Percentiles rank a stretch among this genome's conserved stretches.
phyloP scores from a whole-genome alignment of 2,329 filamentous ascomycete species.

The Endothia cerciana region DNA sequence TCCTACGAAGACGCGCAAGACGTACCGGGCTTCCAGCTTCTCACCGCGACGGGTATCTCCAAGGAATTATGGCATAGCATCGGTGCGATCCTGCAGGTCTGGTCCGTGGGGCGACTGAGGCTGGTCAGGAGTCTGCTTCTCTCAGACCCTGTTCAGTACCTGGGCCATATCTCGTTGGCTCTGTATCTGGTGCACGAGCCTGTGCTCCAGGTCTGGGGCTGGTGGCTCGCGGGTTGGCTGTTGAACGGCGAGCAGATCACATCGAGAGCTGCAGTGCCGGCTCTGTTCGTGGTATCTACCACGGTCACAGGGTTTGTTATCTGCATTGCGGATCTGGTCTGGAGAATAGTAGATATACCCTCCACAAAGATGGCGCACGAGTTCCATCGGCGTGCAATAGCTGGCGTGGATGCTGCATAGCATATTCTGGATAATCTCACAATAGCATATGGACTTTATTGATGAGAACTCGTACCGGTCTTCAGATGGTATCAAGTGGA shows the following conservation, averaged over 20 bases:
- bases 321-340: constrained; percentile 4
- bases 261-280: background rate
- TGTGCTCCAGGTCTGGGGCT: constrained; percentile 8
- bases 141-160: constrained; percentile 2
- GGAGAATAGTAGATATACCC: constrained; percentile 4
- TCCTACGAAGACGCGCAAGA: background rate
- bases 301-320: background rate
- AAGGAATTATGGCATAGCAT: constrained; percentile 8
- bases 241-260: background rate
- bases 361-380: background rate
- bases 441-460: background rate
- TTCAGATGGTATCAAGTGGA: background rate
- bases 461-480: background rate
- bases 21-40: background rate
- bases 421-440: background rate
- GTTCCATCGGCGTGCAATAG: background rate
- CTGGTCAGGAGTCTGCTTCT: background rate
- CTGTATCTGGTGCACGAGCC: constrained; percentile 11
- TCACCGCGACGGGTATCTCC: background rate
- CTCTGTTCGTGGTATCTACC: constrained; percentile 4
- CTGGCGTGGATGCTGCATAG: background rate
- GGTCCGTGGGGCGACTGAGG: constrained; percentile 6
- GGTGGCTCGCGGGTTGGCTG: constrained; percentile 1
- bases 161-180: constrained; percentile 7
- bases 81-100: constrained; percentile 5